Evolutionary conservation across 768 basidiomycete species (phyloP), one percentile per base, ranked within the genome.

Genomic region (Podaxis carcinomalis): DNA sequence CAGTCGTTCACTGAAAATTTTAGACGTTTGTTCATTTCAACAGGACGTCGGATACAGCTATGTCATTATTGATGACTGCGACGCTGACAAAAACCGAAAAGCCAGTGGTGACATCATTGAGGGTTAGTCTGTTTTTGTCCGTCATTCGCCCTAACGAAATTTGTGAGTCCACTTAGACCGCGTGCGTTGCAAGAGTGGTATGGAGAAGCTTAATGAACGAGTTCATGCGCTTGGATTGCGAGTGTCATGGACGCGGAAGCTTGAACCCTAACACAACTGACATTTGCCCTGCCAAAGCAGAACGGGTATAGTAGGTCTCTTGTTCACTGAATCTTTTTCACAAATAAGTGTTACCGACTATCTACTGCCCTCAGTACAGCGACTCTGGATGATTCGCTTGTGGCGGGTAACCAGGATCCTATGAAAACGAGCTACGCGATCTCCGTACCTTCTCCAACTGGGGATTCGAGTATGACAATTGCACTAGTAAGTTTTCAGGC

Each of bases 311-410:
- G 86, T 87, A 65, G 65, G 82, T 67, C 13, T 50, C 56, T 28
- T 5, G 19, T 42, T 14, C 16, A 32, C 21, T 36, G 37, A 6
- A 19, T 21, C 19, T 19, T 23, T 23, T 50, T 2, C 3, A 19
- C 4, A 3, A 35, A 10, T 16, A 42, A 4, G 10, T 25, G 32
- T 32, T 32, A 1, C 6, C 6, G 39, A 39, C 40, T n/a, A 25
- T 55, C 19, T 52, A 19, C 54, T 21, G 55, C 13, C 16, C 37
- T 28, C 52, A 86, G 86, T 88, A 88, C 63, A 81, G 85, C 62
- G 85, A 87, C 65, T 78, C 86, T 0, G 87, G 87, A 13, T 87
- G 86, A 86, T 85, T 80, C 65, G 88, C 87, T 28, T 88, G 86
- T 64, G 78, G 80, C 44, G 61, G 79, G 11, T 88, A 86, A 67